Evolutionary conservation across 2,329 filamentous ascomycete genomes (phyloP).

Genomic region (Karstenula rhodostoma): DNA sequence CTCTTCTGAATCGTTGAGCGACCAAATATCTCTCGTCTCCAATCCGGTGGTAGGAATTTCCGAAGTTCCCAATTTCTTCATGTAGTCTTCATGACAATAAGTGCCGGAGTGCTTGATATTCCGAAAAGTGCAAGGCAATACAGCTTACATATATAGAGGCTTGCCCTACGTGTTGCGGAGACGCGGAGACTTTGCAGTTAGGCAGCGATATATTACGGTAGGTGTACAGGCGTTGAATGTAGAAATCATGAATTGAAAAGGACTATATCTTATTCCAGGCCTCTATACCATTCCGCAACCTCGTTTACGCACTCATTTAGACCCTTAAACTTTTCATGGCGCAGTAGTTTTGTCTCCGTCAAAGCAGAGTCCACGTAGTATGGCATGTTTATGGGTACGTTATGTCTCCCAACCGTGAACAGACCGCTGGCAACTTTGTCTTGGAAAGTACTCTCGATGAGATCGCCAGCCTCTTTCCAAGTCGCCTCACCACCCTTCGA

Average conservation of each 20-base stretch:
- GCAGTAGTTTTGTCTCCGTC: slow-evolving; percentile 37
- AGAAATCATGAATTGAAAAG: background rate
- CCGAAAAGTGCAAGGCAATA: too few relatives aligned
- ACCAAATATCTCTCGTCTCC: too few relatives aligned
- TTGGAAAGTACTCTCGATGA: slow-evolving; percentile 29
- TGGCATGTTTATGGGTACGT: slow-evolving; percentile 42
- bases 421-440: slow-evolving; percentile 25
- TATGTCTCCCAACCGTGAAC: slow-evolving; percentile 35
- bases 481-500: slow-evolving; percentile 26
- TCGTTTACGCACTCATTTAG: slow-evolving; percentile 37
- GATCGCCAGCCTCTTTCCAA: slow-evolving; percentile 34
- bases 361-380: slow-evolving; percentile 38
- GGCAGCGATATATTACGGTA: background rate
- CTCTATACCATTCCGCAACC: slow-evolving; percentile 40
- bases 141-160: too few relatives aligned
- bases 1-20: too few relatives aligned
- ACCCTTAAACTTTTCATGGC: slow-evolving; percentile 26
- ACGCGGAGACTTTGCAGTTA: too few relatives aligned
- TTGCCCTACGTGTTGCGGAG: too few relatives aligned
- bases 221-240: background rate
- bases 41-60: too few relatives aligned
- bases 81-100: too few relatives aligned
- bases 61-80: too few relatives aligned
- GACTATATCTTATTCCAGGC: slow-evolving; percentile 11
- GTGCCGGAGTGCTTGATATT: too few relatives aligned